Base-by-base conservation (phyloP, 2,329 filamentous ascomycete species). In the Trichoderma atrobrunneum region DNA sequence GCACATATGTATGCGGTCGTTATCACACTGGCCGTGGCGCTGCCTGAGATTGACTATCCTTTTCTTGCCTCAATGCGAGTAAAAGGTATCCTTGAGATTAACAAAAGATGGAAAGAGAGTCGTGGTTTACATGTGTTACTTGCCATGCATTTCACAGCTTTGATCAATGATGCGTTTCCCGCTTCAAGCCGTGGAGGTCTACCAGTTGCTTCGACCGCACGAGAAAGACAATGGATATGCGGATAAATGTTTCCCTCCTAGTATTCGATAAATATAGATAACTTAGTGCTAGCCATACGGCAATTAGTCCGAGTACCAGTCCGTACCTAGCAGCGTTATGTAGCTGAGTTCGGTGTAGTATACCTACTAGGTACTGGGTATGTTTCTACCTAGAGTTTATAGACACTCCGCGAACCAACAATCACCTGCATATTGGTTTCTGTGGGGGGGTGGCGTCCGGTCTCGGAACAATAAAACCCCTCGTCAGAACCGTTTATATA, bases 221-320 rank as follows among this genome's bases (percentile, higher is more conserved):
- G 3, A 36, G 34, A 16, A 36, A 36, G 34, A 36, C 5, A 36
- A 36, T 36, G 12, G 34, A 36, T 36, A 36, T 36, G 3, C 1
- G 34, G 12, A 36, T 1, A 43, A 7, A n/a, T 43, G 1, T 10
- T 43, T 43, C 4, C 18, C 16, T 2, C 0, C 16, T 2, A 43
- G 39, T 18, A 43, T 43, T 43, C 0, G 39, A 43, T 43, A 2
- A 43, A 43, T 4, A 10, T 43, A 43, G 39, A n/a, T n/a, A 2
- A 43, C 3, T 0, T n/a, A 5, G 39, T n/a, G 39, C 39, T 43
- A n/a, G 39, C 39, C 39, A 43, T 10, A 43, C 4, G 7, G 4
- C 1, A 18, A n/a, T 18, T n/a, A 2, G 2, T n/a, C 0, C 10
- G 39, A 43, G 39, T 8, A 43, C 0, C 11, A n/a, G 1, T n/a